Evolutionary conservation across 2,329 filamentous ascomycete species (phyloP).

Genomic region (Coniella vitis): DNA sequence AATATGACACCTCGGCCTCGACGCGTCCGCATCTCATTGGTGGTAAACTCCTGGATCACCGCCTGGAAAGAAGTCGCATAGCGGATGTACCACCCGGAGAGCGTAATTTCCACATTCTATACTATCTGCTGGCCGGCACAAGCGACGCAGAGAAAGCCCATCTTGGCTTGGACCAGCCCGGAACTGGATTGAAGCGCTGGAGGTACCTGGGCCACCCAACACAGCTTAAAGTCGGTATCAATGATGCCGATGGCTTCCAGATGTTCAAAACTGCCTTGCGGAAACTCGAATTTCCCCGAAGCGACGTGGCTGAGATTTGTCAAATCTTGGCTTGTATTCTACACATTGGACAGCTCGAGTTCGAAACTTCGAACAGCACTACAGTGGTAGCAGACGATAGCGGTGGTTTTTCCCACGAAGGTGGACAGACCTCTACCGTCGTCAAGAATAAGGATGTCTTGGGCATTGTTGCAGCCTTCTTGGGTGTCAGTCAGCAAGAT

Average conservation of each 20-base stretch:
- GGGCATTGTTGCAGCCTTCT: constrained; percentile 82
- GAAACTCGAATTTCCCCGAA: constrained; percentile 87
- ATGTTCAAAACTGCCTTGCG: constrained; percentile 94
- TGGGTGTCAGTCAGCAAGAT: constrained; percentile 74
- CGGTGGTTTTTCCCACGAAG: constrained; percentile 93
- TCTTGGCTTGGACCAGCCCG: constrained; percentile 54
- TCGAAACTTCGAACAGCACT: constrained; percentile 74
- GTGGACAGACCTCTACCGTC: constrained; percentile 74
- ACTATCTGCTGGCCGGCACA: constrained; percentile 90
- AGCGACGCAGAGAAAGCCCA: constrained; percentile 86
- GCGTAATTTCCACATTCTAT: constrained; percentile 91
- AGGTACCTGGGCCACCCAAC: constrained; percentile 94
- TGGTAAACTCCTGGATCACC: constrained; percentile 89
- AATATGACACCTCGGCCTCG: constrained; percentile 86
- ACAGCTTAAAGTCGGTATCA: constrained; percentile 93
- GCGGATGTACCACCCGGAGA: constrained; percentile 90
- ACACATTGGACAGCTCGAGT: constrained; percentile 97
- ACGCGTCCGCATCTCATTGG: constrained; percentile 84
- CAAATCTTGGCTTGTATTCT: constrained; percentile 89
- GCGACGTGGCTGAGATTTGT: constrained; percentile 94
- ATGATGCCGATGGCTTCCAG: constrained; percentile 91
- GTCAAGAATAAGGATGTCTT: constrained; percentile 93
- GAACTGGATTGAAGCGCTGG: constrained; percentile 69
- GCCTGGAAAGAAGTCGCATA: constrained; percentile 85
- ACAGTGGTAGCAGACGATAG: constrained; percentile 80